Evolutionary conservation across 2,329 filamentous ascomycete species (phyloP).

Genomic region (Hypocreales sp.): DNA sequence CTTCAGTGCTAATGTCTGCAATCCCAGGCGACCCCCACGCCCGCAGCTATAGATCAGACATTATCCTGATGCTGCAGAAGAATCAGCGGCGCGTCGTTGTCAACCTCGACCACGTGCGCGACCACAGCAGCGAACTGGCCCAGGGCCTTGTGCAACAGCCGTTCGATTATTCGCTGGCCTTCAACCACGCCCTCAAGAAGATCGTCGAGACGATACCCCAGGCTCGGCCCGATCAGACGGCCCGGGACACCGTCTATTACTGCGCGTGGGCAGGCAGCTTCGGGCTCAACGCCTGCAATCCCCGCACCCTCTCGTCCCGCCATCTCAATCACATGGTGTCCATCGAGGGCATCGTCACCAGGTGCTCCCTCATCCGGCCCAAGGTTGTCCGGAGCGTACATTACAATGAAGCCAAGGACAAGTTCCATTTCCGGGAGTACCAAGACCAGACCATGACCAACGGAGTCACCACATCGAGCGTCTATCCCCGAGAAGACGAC

Average conservation of each 20-base stretch:
- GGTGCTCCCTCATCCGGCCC: constrained; percentile 85
- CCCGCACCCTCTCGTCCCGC: constrained; percentile 73
- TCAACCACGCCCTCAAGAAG: constrained; percentile 80
- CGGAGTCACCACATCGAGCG: constrained; percentile 73
- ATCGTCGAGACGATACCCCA: constrained; percentile 69
- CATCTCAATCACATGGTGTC: constrained; percentile 96
- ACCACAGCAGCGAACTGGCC: constrained; percentile 73
- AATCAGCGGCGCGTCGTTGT: constrained; percentile 50
- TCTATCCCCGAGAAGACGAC: constrained; percentile 88
- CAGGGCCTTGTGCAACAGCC: constrained; percentile 64
- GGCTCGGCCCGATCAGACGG: constrained; percentile 58
- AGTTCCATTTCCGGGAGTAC: constrained; percentile 83
- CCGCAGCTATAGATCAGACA: constrained; percentile 75
- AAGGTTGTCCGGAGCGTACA: constrained; percentile 99
- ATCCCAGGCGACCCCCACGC: constrained; percentile 34
- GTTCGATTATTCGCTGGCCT: constrained; percentile 78
- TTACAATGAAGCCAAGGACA: constrained; percentile 75
- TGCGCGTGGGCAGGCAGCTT: constrained; percentile 97
- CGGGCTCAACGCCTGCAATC: constrained; percentile 87
- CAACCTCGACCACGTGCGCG: constrained; percentile 79
- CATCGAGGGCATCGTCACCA: constrained; percentile 91
- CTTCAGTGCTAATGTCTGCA: not conserved
- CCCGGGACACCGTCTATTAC: constrained; percentile 76
- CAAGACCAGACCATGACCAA: constrained; percentile 96
- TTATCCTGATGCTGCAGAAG: constrained; percentile 61